These are phyloP conservation scores for Xylaria sp. DNA, from an alignment of 2,329 filamentous ascomycete species.

Conservation along the genomic window DNA sequence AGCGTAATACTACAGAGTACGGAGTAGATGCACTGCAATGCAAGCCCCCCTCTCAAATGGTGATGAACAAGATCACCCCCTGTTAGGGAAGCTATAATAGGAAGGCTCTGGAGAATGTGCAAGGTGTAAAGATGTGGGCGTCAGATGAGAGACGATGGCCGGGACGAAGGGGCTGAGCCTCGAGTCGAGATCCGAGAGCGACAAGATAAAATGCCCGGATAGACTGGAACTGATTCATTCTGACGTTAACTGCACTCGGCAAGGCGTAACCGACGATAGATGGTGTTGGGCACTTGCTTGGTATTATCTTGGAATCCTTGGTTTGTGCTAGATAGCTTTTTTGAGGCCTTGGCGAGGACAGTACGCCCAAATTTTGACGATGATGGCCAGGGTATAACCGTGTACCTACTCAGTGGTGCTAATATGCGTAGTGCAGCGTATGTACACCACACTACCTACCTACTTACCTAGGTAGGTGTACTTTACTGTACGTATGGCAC, in stretches of 20 bases:
- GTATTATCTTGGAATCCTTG: constrained; percentile 14
- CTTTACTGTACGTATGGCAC: not conserved
- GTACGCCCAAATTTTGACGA: not conserved
- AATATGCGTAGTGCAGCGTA: too few species aligned
- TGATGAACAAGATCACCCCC: constrained; percentile 27
- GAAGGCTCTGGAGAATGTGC: constrained; percentile 6
- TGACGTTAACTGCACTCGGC: constrained; percentile 22
- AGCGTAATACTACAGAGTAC: not conserved
- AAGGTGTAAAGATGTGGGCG: not conserved
- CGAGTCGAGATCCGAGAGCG: not conserved
- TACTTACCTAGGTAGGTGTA: not conserved
- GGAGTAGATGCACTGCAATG: not conserved
- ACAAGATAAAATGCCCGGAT: constrained; percentile 3
- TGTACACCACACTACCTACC: not conserved
- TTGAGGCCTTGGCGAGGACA: constrained; percentile 24
- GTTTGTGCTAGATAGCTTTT: not conserved
- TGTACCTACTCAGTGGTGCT: too few species aligned
- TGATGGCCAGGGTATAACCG: not conserved
- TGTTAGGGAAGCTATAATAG: constrained; percentile 25
- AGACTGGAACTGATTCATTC: constrained; percentile 12
- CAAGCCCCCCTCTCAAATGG: constrained; percentile 19
- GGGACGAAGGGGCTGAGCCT: not conserved
- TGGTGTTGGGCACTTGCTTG: constrained; percentile 12
- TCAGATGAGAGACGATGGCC: not conserved
- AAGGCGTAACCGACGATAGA: constrained; percentile 5